These are phyloP conservation scores for Coemansia sp. DNA, from an alignment of 192 early-diverging fungal species.

Conservation along the genomic window DNA sequence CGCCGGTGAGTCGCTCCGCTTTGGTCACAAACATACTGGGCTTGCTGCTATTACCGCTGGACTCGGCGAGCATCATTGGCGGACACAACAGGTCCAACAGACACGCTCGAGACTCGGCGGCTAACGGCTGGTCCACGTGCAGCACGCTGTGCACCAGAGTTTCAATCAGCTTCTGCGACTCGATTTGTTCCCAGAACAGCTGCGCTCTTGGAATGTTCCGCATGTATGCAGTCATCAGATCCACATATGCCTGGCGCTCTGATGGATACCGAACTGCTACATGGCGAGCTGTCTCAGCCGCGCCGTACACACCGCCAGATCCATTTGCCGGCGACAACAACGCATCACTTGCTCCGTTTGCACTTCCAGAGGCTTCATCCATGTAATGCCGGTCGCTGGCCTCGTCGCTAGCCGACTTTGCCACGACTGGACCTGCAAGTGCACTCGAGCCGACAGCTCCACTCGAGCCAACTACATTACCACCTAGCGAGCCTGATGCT, in stretches of 20 bases:
- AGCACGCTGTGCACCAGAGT: constrained; percentile 76
- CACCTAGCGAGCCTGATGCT: constrained; percentile 1
- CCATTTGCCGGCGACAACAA: neutral
- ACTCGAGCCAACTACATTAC: neutral
- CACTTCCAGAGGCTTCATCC: constrained; percentile 12
- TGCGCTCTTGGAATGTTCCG: constrained; percentile 32
- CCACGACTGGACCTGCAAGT: neutral
- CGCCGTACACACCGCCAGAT: neutral
- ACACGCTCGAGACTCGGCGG: constrained; percentile 52
- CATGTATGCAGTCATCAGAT: constrained; percentile 35
- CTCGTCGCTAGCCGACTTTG: constrained; percentile 12
- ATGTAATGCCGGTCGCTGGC: constrained; percentile 15
- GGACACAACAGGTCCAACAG: constrained; percentile 38
- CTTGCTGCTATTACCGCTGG: neutral
- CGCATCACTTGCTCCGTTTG: neutral
- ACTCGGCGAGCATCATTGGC: constrained; percentile 9
- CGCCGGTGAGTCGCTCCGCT: constrained; percentile 19
- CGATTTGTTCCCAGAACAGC: constrained; percentile 54
- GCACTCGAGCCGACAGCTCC: neutral
- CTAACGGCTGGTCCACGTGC: constrained; percentile 83
- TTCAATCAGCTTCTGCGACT: constrained; percentile 66
- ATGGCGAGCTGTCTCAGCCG: constrained; percentile 26
- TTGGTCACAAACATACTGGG: constrained; percentile 19
- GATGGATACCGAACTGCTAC: constrained; percentile 21
- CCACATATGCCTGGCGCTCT: constrained; percentile 47